A percentile compares a stretch with the other conserved stretches of the same genome.
Evolutionary conservation across 2,329 filamentous ascomycete species (phyloP).

Genomic region (Colletotrichum tropicale): DNA sequence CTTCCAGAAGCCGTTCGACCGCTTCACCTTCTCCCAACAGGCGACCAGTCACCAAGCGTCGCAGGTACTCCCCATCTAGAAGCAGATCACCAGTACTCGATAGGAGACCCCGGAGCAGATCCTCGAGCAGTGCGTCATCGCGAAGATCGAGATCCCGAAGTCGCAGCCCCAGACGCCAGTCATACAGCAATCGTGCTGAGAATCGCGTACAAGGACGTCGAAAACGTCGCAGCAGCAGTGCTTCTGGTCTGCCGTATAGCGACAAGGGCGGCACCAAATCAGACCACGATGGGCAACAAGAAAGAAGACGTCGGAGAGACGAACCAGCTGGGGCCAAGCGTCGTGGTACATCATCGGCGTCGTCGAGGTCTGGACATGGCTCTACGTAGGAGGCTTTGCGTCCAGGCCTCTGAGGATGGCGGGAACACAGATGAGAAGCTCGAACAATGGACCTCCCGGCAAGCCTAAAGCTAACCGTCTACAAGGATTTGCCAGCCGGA

Average conservation of each 20-base stretch:
- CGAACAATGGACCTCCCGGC: slow-evolving; percentile 24
- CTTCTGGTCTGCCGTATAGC: neutral
- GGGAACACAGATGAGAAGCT: slow-evolving; percentile 34
- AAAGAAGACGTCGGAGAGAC: neutral
- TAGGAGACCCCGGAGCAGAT: slow-evolving; percentile 35
- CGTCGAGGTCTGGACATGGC: slow-evolving; percentile 42
- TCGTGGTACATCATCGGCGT: slow-evolving; percentile 56
- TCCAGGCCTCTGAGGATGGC: neutral
- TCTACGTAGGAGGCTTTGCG: neutral
- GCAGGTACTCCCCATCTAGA: slow-evolving; percentile 52
- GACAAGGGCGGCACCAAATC: neutral
- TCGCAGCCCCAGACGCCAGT: slow-evolving; percentile 34
- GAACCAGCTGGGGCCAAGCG: slow-evolving; percentile 33
- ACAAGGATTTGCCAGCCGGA: slow-evolving; percentile 23
- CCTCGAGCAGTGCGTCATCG: slow-evolving; percentile 42
- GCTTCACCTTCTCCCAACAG: slow-evolving; percentile 40
- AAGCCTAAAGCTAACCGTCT: slow-evolving; percentile 34
- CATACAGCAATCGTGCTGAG: slow-evolving; percentile 6
- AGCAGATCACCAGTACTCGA: slow-evolving; percentile 47
- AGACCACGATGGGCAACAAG: neutral
- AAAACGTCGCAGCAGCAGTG: neutral
- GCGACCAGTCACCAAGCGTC: slow-evolving; percentile 51
- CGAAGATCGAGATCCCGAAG: slow-evolving; percentile 43
- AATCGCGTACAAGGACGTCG: slow-evolving; percentile 9
- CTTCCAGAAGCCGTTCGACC: slow-evolving; percentile 28